phyloP scores from a whole-genome alignment of 441 rosid species.

The Adansonia rubrostipa region DNA sequence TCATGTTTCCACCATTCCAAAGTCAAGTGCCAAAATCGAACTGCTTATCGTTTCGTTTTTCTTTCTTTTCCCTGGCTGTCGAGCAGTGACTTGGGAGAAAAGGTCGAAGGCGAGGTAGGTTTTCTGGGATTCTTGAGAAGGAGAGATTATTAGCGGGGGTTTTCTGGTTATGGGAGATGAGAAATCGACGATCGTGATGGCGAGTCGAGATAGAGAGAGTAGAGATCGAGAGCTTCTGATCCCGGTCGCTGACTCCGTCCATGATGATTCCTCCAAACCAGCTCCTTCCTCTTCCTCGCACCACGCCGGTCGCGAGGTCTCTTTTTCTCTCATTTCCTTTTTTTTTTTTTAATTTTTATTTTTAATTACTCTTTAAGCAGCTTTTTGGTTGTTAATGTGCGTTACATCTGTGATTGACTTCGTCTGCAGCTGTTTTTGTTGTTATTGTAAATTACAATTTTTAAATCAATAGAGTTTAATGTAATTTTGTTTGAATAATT shows the following conservation, averaged over 20 bases:
- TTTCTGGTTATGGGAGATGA: conserved; percentile 70
- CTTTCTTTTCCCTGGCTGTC: not conserved
- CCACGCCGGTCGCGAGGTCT: conserved; percentile 84
- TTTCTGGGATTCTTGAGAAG: conserved; percentile 14
- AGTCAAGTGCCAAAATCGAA: conserved; percentile 33
- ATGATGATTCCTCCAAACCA: conserved; percentile 59
- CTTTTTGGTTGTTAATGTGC: conserved; percentile 10
- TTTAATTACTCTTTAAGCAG: conserved; percentile 1
- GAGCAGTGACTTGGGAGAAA: conserved; percentile 8
- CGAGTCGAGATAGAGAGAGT: conserved; percentile 33
- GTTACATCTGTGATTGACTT: not conserved
- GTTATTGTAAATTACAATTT: conserved; percentile 12
- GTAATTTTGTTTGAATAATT: not conserved
- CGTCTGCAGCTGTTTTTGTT: not conserved
- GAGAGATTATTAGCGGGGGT: not conserved
- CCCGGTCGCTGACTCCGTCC: conserved; percentile 68
- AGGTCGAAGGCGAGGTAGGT: conserved; percentile 20
- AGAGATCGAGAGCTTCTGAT: conserved; percentile 93
- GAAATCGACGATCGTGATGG: conserved; percentile 70
- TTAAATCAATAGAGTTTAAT: not conserved
- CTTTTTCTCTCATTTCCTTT: not conserved
- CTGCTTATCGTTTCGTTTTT: not conserved
- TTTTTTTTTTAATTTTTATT: not conserved
- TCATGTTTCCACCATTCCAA: conserved; percentile 39
- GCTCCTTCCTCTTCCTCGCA: conserved; percentile 68